Conservation (phyloP, 768 basidiomycete genomes). For the Hygrophorus russula region DNA sequence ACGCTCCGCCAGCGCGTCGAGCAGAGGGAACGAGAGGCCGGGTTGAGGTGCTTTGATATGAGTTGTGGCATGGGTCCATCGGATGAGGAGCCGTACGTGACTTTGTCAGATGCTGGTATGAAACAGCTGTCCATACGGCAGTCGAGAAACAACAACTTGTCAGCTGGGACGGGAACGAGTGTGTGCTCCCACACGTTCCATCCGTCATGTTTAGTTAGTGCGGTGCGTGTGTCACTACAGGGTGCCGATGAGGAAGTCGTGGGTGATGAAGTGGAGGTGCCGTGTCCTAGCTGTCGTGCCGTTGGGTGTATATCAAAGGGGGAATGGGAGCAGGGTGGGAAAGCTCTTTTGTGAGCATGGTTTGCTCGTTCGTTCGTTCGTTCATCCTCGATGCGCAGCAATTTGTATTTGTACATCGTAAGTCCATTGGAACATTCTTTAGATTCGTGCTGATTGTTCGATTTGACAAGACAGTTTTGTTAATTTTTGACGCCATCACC, state of each 20-base stretch:
- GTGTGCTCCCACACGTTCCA: conserved; percentile 65
- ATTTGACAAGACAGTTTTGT: no score
- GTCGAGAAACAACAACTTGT: conserved; percentile 12
- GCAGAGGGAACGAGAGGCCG: conserved; percentile 58
- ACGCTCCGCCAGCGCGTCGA: conserved; percentile 69
- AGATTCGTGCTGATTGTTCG: no score
- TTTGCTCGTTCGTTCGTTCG: neutral
- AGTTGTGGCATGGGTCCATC: conserved; percentile 68
- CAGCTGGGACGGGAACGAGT: conserved; percentile 9
- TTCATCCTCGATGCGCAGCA: neutral
- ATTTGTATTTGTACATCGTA: neutral
- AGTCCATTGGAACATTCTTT: neutral
- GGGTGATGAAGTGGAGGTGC: conserved; percentile 45
- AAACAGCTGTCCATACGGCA: conserved; percentile 28
- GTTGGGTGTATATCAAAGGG: conserved; percentile 45
- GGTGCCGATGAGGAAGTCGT: conserved; percentile 34
- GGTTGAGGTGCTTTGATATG: conserved; percentile 59
- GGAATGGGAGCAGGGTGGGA: conserved; percentile 48
- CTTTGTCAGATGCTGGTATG: conserved; percentile 16
- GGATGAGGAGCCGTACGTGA: conserved; percentile 52
- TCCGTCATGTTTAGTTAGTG: conserved; percentile 57
- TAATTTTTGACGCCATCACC: no score
- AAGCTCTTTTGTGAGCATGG: conserved; percentile 14
- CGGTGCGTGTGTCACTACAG: conserved; percentile 52
- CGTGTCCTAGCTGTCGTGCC: conserved; percentile 61